Evolutionary conservation across 2,329 filamentous ascomycete species (phyloP), one percentile per base, ranked within the genome.

Genomic region (Dothistroma pini): DNA sequence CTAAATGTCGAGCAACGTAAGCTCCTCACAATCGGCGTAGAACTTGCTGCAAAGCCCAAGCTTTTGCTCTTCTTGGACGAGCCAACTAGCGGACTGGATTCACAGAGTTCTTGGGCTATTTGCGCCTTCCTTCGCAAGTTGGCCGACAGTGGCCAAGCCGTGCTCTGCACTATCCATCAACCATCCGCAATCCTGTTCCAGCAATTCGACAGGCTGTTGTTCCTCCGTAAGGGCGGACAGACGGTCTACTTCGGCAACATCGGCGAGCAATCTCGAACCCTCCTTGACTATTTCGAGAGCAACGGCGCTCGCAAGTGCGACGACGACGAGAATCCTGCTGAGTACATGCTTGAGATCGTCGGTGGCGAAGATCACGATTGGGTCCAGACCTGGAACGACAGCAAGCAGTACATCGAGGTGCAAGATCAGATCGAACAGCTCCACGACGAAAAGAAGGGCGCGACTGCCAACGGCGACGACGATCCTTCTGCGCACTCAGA

Each of bases 261-360:
- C 11, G 79, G 79, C 53, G 60, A 77, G 25, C 75, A 78, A 62
- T 78, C 77, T 0, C 66, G 68, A 16, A 76, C 68, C 0, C 71
- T 81, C 0, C 67, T 79, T 2, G 66, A 77, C 48, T 80, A 81
- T 72, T 92, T 93, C 61, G 84, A 87, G 69, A 69, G 74, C 11
- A 83, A 89, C 58, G 89, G 88, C 4, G 86, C 84, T 1, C 78
- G 83, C 2, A 75, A 77, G 51, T 89, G 88, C 60, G 80, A 78
- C 9, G 60, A 68, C 19, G 67, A 68, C 0, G 87, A 88, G 62
- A 91, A 91, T 66, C 89, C 89, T 0, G 89, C 89, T 1, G 89
- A 92, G 74, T 91, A 85, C 77, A 90, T 91, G 85, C 80, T 91
- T n/a, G 78, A 80, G 60, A 73, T 79, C 52, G 75, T 75, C 25